Base-by-base conservation (phyloP, 495 filamentous ascomycete genomes). In the Penicillium chermesinum region DNA sequence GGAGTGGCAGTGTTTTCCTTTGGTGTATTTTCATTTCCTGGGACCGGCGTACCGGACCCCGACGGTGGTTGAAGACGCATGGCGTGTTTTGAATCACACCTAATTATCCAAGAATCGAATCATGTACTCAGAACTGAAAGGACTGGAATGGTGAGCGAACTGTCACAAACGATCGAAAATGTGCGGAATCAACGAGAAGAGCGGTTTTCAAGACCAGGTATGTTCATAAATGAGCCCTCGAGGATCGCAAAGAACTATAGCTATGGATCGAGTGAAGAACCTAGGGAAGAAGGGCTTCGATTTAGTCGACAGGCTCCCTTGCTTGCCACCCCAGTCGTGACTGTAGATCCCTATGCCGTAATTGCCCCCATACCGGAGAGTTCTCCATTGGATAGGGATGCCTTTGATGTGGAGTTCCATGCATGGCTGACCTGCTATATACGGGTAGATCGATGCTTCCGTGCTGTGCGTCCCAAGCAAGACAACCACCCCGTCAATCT, bases 61-160 rank as follows among this genome's bases (percentile, higher is more conserved):
- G 20, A 51, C 13, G 54, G 48, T 16, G 49, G 54, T 42, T 61
- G 54, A 36, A 61, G 50, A 46, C 46, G 57, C 57, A 61, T 61
- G 12, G 20, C 10, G 30, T 22, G 19, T 38, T 25, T 34, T 22
- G 17, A 13, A 37, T 50, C 14, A 33, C 37, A 18, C 44, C 37
- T 36, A 25, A 39, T 12, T 38, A 36, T 48, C n/a, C 32, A 44
- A 48, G 34, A 39, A 49, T 42, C 49, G 25, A 52, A 52, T 33
- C 40, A 50, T 55, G 46, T 55, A 55, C 48, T 15, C 33, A 19
- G 18, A 34, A 33, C 35, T 32, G 34, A 46, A 38, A 46, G 25
- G 19, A 37, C 21, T n/a, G 45, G 18, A 47, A 39, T 44, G 7
- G 27, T 14, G 32, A 12, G 6, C 7, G 16, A 46, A 17, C 4